Percentiles rank a stretch among this genome's conserved stretches.
Conservation (phyloP, 2,329 filamentous ascomycete species). For the Aspergillus japonicus region DNA sequence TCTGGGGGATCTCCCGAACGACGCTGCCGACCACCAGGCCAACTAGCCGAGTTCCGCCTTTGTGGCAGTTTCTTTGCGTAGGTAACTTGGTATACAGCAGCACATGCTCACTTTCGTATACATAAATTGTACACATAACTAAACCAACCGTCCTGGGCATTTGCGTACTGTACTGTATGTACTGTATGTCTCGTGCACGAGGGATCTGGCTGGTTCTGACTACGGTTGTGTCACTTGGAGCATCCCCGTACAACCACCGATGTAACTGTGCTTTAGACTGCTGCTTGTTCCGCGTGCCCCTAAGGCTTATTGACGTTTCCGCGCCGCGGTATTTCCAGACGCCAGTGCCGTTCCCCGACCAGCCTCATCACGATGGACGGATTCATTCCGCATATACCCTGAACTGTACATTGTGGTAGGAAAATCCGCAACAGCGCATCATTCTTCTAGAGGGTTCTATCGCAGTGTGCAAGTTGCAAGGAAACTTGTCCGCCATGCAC, state of each 20-base stretch:
- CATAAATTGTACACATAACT: no score
- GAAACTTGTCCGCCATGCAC: no score
- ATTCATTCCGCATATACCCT: background rate
- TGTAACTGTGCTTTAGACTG: background rate
- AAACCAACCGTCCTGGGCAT: no score
- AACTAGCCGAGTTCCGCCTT: conserved; percentile 29
- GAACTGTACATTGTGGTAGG: background rate
- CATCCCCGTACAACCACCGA: background rate
- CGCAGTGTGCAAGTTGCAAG: no score
- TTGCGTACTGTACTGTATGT: no score
- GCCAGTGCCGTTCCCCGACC: background rate
- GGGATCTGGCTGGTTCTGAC: background rate
- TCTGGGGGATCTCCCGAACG: conserved; percentile 25
- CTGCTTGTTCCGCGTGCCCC: background rate
- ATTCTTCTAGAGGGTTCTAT: no score
- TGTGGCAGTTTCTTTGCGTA: background rate
- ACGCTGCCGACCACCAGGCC: conserved; percentile 18
- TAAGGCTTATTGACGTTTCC: background rate
- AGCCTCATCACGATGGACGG: background rate
- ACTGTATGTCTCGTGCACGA: background rate
- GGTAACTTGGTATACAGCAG: background rate
- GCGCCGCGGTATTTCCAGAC: background rate
- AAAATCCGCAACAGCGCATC: no score
- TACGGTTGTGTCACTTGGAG: background rate
- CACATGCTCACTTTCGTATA: background rate